phyloP scores from a whole-genome alignment of 1,284 basidiomycete species.

The Anthracocystis panici-leucophaei region DNA sequence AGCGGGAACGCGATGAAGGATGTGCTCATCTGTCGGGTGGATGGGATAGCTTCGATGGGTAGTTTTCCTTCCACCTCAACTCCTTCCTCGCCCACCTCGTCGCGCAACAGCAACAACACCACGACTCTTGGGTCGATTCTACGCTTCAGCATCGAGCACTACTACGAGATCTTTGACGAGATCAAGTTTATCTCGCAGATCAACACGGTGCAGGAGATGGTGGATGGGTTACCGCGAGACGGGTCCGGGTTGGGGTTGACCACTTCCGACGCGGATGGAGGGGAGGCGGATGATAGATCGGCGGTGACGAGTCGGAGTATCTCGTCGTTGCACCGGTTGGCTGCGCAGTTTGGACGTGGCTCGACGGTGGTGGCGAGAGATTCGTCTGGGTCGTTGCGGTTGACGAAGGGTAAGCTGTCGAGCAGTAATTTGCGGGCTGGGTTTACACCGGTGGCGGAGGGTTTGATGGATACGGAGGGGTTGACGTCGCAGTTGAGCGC shows the following conservation, averaged over 20 bases:
- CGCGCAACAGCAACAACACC: constrained; percentile 65
- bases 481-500: constrained; percentile 31
- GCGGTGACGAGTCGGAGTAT: constrained; percentile 22
- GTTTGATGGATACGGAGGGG: constrained; percentile 14
- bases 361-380: constrained; percentile 34
- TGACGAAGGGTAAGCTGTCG: constrained; percentile 36
- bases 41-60: constrained; percentile 78
- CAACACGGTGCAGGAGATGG: constrained; percentile 30
- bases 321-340: constrained; percentile 20
- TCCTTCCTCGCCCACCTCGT: constrained; percentile 11
- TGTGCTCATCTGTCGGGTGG: constrained; percentile 73
- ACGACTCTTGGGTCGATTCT: constrained; percentile 76
- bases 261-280: neutral
- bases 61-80: constrained; percentile 57
- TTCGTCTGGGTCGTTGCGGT: constrained; percentile 33
- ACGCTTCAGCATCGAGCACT: constrained; percentile 81
- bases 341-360: constrained; percentile 10
- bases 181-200: constrained; percentile 17
- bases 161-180: constrained; percentile 83
- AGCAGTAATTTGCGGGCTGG: constrained; percentile 28
- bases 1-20: constrained; percentile 56
- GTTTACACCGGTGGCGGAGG: constrained; percentile 8
- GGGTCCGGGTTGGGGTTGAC: neutral
- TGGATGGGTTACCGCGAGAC: constrained; percentile 23
- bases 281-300: constrained; percentile 17